These are phyloP conservation scores for Hanseniaspora taiwanica DNA, from an alignment of 805 yeast species.

Conservation along the genomic window DNA sequence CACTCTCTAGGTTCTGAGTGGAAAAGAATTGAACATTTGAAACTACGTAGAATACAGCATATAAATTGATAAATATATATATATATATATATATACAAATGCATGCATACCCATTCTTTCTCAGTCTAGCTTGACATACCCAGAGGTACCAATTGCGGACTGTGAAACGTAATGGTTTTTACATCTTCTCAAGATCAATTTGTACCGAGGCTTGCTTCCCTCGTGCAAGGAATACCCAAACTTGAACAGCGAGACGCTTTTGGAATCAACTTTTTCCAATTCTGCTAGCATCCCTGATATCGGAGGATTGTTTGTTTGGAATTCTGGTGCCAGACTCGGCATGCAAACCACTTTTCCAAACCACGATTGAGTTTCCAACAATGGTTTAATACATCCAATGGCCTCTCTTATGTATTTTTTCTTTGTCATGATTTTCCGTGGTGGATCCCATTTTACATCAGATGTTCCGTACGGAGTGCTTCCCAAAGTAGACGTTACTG, in stretches of 20 bases:
- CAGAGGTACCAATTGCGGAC: constrained; percentile 20
- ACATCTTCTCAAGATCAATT: constrained; percentile 9
- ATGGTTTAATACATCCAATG: constrained; percentile 42
- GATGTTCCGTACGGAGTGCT: constrained; percentile 13
- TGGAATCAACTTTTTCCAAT: constrained; percentile 1
- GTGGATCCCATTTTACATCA: constrained; percentile 39
- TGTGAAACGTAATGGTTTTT: constrained; percentile 19
- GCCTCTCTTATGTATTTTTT: constrained; percentile 37
- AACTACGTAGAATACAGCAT: too few species aligned
- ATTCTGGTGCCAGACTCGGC: constrained; percentile 12
- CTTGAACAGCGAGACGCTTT: constrained; percentile 3
- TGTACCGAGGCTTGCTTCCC: constrained; percentile 5
- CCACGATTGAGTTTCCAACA: constrained; percentile 42
- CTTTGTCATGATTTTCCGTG: constrained; percentile 23
- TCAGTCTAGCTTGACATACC: constrained; percentile 8
- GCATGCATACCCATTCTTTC: neutral
- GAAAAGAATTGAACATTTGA: too few species aligned
- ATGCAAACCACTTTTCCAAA: constrained; percentile 32
- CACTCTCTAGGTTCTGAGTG: too few species aligned
- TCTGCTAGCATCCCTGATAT: constrained; percentile 9
- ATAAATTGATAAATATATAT: too few species aligned
- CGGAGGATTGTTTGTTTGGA: constrained; percentile 16
- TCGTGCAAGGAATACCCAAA: constrained; percentile 5
- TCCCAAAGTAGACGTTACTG: constrained; percentile 15
- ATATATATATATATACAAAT: neutral